phyloP scores from a whole-genome alignment of 441 rosid genomes.

The Pelargonium cotyledonis region DNA sequence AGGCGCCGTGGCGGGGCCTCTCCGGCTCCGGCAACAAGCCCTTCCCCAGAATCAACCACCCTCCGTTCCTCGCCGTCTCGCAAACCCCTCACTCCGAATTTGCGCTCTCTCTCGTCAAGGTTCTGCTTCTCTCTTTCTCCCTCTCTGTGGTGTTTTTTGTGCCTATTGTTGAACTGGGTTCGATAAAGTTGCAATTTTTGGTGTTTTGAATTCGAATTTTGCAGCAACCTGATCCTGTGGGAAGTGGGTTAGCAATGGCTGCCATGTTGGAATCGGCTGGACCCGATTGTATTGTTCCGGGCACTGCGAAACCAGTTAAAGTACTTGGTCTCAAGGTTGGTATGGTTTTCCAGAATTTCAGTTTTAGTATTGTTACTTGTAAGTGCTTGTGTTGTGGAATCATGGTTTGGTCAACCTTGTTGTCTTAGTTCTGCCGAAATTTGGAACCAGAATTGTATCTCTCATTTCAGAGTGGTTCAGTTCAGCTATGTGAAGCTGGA shows the following conservation, averaged over 20 bases:
- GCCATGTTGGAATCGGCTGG: slow-evolving; percentile 86
- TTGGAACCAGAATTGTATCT: not conserved
- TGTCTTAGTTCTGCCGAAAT: too few species aligned
- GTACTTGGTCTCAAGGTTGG: slow-evolving; percentile 75
- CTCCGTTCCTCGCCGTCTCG: slow-evolving; percentile 38
- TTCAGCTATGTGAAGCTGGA: too few species aligned
- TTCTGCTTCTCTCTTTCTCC: not conserved
- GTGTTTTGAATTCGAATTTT: slow-evolving; percentile 4
- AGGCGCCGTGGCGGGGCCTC: slow-evolving; percentile 18
- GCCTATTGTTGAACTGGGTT: not conserved
- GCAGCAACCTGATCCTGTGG: slow-evolving; percentile 77
- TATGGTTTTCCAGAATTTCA: not conserved
- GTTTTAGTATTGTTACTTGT: not conserved
- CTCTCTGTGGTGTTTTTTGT: not conserved
- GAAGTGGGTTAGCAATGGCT: slow-evolving; percentile 62
- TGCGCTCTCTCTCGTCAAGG: slow-evolving; percentile 23
- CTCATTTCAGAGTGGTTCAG: not conserved
- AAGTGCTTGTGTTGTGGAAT: too few species aligned
- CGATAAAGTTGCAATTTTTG: not conserved
- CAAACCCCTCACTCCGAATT: slow-evolving; percentile 42
- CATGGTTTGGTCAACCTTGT: too few species aligned
- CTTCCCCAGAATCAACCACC: slow-evolving; percentile 63
- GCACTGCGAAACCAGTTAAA: slow-evolving; percentile 64
- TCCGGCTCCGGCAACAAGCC: slow-evolving; percentile 26
- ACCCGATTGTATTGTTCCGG: slow-evolving; percentile 80